These are phyloP conservation scores for Millerozyma miso DNA, from an alignment of 805 yeast genomes.

Conservation along the genomic window DNA sequence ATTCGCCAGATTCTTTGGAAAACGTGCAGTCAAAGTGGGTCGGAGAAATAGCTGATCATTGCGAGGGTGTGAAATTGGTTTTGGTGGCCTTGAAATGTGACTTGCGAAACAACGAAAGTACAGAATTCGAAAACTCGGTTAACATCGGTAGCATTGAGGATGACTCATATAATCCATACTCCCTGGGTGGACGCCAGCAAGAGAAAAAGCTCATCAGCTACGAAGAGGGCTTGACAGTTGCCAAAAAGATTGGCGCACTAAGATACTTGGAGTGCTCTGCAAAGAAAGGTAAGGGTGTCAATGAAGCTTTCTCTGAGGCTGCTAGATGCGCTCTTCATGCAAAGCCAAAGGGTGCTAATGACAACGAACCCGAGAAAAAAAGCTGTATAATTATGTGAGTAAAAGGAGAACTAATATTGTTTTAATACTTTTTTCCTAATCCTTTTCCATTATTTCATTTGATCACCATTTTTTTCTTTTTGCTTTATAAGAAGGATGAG, in stretches of 20 bases:
- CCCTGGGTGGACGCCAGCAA: conserved; percentile 29
- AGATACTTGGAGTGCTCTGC: conserved; percentile 97
- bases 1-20: conserved; percentile 88
- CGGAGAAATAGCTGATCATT: conserved; percentile 93
- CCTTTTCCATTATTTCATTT: neutral
- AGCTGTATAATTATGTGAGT: conserved; percentile 36
- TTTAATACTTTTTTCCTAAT: neutral
- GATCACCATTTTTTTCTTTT: neutral
- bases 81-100: conserved; percentile 94
- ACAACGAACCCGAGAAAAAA: conserved; percentile 40
- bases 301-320: conserved; percentile 98
- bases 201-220: conserved; percentile 65
- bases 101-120: conserved; percentile 65
- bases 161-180: conserved; percentile 29
- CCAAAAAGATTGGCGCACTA: conserved; percentile 88
- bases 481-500: neutral
- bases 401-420: neutral
- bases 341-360: conserved; percentile 69
- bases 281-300: conserved; percentile 94
- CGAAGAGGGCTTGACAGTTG: conserved; percentile 91
- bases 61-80: conserved; percentile 92
- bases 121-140: conserved; percentile 19
- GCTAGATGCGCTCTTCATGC: conserved; percentile 95
- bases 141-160: conserved; percentile 16
- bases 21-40: conserved; percentile 97